These are phyloP conservation scores for Suillus americanus DNA, from an alignment of 768 basidiomycete species.

Conservation along the genomic window DNA sequence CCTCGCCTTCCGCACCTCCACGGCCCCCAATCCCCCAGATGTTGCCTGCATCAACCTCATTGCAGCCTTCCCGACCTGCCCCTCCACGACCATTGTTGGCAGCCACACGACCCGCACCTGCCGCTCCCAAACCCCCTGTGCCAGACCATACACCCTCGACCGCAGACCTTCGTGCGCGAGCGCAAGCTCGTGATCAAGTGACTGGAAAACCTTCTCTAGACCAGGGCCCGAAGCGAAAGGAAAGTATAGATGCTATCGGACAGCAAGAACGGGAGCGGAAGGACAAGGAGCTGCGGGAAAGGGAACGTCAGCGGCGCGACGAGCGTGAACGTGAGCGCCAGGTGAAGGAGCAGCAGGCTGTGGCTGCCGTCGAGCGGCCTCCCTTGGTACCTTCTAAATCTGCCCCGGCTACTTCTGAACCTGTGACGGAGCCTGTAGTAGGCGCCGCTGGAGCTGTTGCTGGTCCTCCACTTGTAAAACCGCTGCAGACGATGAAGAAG, in stretches of 20 bases:
- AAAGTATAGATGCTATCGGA: slow-evolving; percentile 39
- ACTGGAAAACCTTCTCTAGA: slow-evolving; percentile 31
- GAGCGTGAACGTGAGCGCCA: slow-evolving; percentile 34
- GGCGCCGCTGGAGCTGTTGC: slow-evolving; percentile 50
- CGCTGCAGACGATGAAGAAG: slow-evolving; percentile 76
- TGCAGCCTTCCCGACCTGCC: slow-evolving; percentile 62
- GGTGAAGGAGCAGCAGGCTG: slow-evolving; percentile 15
- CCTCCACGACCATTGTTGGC: slow-evolving; percentile 67
- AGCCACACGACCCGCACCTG: slow-evolving; percentile 53
- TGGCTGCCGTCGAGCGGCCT: slow-evolving; percentile 39
- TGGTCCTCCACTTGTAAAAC: slow-evolving; percentile 67
- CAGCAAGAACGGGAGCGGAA: slow-evolving; percentile 37
- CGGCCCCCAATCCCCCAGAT: slow-evolving; percentile 30
- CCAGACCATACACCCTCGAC: slow-evolving; percentile 58
- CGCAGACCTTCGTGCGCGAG: slow-evolving; percentile 64
- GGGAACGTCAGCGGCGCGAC: slow-evolving; percentile 33
- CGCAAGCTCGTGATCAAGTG: slow-evolving; percentile 47
- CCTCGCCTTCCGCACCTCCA: slow-evolving; percentile 21
- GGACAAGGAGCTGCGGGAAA: slow-evolving; percentile 37
- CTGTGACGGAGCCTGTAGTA: slow-evolving; percentile 43
- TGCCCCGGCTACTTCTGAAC: slow-evolving; percentile 40
- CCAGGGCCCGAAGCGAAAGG: slow-evolving; percentile 46
- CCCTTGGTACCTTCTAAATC: slow-evolving; percentile 46
- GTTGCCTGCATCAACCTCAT: slow-evolving; percentile 33
- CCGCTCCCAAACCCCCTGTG: slow-evolving; percentile 40